phyloP scores from a whole-genome alignment of 495 filamentous ascomycete genomes.

The Penicillium cosmopolitanum region DNA sequence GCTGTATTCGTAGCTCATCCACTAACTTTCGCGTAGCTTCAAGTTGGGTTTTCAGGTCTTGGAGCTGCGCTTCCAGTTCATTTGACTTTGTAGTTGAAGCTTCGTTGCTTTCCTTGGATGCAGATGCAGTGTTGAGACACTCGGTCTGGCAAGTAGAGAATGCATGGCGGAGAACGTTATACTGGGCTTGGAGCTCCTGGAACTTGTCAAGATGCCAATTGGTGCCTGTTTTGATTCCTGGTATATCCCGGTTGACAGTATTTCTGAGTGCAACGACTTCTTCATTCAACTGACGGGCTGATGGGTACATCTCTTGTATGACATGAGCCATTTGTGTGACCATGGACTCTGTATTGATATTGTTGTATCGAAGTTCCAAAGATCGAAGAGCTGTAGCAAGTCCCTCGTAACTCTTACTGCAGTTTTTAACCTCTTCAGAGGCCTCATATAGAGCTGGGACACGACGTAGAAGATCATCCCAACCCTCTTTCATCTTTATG shows the following conservation, averaged over 20 bases:
- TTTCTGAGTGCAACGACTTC: constrained; percentile 1
- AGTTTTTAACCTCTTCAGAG: not conserved
- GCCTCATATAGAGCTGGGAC: not conserved
- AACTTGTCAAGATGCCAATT: not conserved
- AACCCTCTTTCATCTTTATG: not conserved
- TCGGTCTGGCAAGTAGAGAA: no score
- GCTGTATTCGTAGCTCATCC: not conserved
- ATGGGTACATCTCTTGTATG: constrained; percentile 45
- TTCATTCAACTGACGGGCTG: constrained; percentile 7
- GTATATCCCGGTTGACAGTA: not conserved
- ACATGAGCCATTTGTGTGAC: constrained; percentile 38
- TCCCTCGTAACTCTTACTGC: constrained; percentile 6
- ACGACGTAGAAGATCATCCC: not conserved
- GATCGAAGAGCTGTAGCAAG: constrained; percentile 36
- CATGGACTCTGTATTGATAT: constrained; percentile 37
- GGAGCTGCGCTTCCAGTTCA: not conserved
- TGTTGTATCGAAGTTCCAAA: constrained; percentile 42
- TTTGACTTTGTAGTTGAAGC: not conserved
- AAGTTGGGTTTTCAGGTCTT: not conserved
- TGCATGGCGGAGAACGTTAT: no score
- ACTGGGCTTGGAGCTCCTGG: no score
- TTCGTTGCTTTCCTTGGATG: not conserved
- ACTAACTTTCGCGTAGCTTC: not conserved
- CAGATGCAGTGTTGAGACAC: not conserved
- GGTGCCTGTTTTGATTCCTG: not conserved